phyloP scores from a whole-genome alignment of 768 basidiomycete species.

The Mycena chlorophos region DNA sequence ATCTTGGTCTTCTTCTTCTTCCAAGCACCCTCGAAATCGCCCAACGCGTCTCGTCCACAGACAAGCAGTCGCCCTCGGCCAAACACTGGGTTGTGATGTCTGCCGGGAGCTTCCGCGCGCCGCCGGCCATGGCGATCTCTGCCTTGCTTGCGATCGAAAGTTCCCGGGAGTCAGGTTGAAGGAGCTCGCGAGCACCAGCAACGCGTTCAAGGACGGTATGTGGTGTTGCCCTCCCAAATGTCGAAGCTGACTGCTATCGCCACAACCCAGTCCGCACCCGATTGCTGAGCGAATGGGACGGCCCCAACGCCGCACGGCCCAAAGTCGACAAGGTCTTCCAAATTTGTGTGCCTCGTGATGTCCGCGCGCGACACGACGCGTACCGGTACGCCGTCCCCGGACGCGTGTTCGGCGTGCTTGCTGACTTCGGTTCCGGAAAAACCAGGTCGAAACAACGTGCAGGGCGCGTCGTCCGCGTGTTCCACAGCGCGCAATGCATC shows the following conservation, averaged over 20 bases:
- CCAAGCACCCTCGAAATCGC: not conserved
- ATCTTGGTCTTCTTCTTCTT: not conserved
- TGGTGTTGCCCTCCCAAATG: constrained; percentile 16
- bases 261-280: constrained; percentile 49
- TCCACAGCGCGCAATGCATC: constrained; percentile 65
- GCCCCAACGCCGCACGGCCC: constrained; percentile 33
- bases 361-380: constrained; percentile 45
- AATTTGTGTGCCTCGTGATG: constrained; percentile 43
- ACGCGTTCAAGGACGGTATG: constrained; percentile 55
- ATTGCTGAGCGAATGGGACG: constrained; percentile 59
- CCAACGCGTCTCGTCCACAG: constrained; percentile 30
- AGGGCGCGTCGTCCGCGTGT: constrained; percentile 55
- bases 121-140: constrained; percentile 46
- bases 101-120: constrained; percentile 50
- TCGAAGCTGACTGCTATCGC: no score
- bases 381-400: constrained; percentile 43
- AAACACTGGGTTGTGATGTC: constrained; percentile 49
- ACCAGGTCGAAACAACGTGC: constrained; percentile 37
- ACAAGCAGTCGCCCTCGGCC: constrained; percentile 51
- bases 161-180: constrained; percentile 44
- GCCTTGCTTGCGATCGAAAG: constrained; percentile 51
- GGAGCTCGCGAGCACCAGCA: constrained; percentile 47
- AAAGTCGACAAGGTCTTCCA: constrained; percentile 59
- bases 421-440: constrained; percentile 15
- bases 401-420: not conserved